These are phyloP conservation scores for Hypericum androsaemum DNA, from an alignment of 345 rosid species.

Conservation along the genomic window DNA sequence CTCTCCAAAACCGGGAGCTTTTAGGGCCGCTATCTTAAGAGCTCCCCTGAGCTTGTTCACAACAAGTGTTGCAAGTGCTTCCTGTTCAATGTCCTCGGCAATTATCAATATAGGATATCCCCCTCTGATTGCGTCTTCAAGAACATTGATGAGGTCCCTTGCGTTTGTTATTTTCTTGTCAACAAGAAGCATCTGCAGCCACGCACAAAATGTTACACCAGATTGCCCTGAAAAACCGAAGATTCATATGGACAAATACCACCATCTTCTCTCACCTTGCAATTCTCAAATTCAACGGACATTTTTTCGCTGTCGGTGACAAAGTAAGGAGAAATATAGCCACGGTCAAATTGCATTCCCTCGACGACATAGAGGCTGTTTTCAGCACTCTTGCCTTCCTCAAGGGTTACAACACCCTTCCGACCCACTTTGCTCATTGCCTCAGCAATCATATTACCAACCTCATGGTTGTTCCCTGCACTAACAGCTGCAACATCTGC, in stretches of 20 bases:
- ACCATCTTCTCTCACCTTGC: conserved; percentile 51
- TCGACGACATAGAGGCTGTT: conserved; percentile 93
- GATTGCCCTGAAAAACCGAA: too few species aligned
- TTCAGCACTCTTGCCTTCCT: conserved; percentile 97
- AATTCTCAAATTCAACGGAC: conserved; percentile 91
- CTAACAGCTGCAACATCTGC: conserved; percentile 99
- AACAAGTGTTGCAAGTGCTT: conserved; percentile 63
- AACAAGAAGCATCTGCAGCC: conserved; percentile 81
- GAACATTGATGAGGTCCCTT: conserved; percentile 69
- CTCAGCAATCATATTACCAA: conserved; percentile 96
- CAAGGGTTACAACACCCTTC: conserved; percentile 94
- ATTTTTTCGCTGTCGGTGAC: conserved; percentile 96
- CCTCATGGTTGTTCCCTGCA: conserved; percentile 91
- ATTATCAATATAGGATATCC: conserved; percentile 64
- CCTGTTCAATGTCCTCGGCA: conserved; percentile 97
- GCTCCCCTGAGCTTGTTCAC: conserved; percentile 8
- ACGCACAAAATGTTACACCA: not conserved
- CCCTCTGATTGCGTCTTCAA: conserved; percentile 87
- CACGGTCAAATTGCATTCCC: conserved; percentile 99
- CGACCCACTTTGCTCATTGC: conserved; percentile 96
- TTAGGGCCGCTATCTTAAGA: conserved; percentile 8
- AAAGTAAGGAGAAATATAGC: conserved; percentile 95
- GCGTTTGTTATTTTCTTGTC: conserved; percentile 97
- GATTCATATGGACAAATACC: too few species aligned
- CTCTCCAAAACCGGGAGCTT: conserved; percentile 13